Base-by-base conservation (phyloP, 768 basidiomycete genomes). In the Trichaptum fuscoviolaceum region DNA sequence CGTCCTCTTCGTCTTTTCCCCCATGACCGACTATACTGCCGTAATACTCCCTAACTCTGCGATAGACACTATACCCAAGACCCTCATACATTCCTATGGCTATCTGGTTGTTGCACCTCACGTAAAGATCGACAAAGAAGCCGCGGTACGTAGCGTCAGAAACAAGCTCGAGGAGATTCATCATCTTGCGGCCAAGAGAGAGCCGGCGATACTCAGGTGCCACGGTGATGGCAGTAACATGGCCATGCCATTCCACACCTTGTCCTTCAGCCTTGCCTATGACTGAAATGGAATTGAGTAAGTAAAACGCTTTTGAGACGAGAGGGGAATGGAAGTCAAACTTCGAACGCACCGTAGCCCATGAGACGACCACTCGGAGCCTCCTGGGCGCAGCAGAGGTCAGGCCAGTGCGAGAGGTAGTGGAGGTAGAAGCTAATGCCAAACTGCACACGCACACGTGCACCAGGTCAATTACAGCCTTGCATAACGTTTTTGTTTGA, bases 91-190 rank as follows among this genome's bases (percentile, higher is more conserved):
- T 91, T 23, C 80, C 82, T 67, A 96, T 92, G 23, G 96, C 97
- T 24, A 94, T 81, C 1, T 77, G 71, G 71, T 96, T 97, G 67
- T 88, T 88, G 72, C 92, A 95, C 63, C 97, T 87, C 66, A 99
- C 96, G 74, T 95, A 99, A 24, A 99, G 84, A 77, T 99, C 97
- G 62, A 99, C 95, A 72, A 96, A 98, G 83, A 87, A 92, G 2
- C 89, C 92, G 68, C 85, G 85, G 81, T 95, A 92, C 26, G 83
- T 83, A 67, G 87, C 83, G 75, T 95, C 90, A 0, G 93, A 93
- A 8, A 94, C 89, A 70, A 84, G 82, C 76, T 99, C 96, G 59
- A 99, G 89, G 62, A 92, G 81, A 68, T 81, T 75, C 87, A 96
- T 93, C 86, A 99, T 90, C 75, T 86, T 88, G 70, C 88, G 86